A percentile compares a stretch with the other conserved stretches of the same genome.
Evolutionary conservation across 345 rosid species (phyloP).

Genomic region (Citrus hindsii): DNA sequence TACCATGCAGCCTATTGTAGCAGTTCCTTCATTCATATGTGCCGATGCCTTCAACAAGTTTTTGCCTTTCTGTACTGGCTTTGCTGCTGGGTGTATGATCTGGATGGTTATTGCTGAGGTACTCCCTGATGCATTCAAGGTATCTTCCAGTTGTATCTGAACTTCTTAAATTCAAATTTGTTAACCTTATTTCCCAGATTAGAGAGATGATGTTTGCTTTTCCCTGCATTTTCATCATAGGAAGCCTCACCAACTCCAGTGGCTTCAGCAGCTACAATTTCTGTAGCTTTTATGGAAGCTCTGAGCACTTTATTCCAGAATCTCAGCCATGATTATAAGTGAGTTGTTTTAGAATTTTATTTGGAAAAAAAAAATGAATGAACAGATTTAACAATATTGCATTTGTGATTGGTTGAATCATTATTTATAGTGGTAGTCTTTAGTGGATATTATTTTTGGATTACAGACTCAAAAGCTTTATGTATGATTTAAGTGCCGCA

Average conservation of each 20-base stretch:
- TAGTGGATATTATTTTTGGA: background rate
- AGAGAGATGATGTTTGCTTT: conserved; percentile 2
- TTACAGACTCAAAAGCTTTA: background rate
- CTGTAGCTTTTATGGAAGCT: conserved; percentile 99
- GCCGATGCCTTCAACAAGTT: conserved; percentile 95
- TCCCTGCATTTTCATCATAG: conserved; percentile 33
- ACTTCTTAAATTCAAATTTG: conserved; percentile 1
- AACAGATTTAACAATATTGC: conserved; percentile 8
- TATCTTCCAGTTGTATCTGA: conserved; percentile 15
- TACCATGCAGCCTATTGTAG: conserved; percentile 75
- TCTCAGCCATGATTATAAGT: conserved; percentile 88
- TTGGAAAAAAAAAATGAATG: conserved; percentile 6
- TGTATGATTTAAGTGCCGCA: background rate
- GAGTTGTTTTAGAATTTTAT: conserved; percentile 23
- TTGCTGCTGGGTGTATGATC: conserved; percentile 99
- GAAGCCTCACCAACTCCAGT: conserved; percentile 94
- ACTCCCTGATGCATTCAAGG: conserved; percentile 99
- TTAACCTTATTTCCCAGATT: background rate
- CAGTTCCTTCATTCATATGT: conserved; percentile 96
- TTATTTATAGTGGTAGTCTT: background rate
- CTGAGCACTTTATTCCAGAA: conserved; percentile 74
- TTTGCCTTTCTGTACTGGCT: conserved; percentile 97
- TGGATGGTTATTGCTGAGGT: conserved; percentile 99
- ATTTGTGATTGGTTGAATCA: background rate
- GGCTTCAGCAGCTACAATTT: conserved; percentile 91